These are phyloP conservation scores for Tulasnella sp. DNA, from an alignment of 768 basidiomycete species.

Conservation along the genomic window DNA sequence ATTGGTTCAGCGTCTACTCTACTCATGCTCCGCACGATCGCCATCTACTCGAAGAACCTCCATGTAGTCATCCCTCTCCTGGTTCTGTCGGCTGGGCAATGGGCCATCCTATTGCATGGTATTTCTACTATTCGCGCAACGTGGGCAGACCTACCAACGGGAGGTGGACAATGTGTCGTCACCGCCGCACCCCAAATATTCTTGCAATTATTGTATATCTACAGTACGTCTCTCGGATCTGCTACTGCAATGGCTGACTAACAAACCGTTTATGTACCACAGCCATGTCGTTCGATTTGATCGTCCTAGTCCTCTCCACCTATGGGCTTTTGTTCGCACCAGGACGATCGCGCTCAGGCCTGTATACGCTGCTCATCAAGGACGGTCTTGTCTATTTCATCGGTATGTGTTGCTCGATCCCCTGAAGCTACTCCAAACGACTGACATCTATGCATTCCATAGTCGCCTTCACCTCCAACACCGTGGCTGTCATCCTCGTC, in stretches of 20 bases:
- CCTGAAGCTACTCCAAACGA: neutral
- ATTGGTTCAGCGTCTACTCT: slow-evolving; percentile 19
- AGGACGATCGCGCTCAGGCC: slow-evolving; percentile 36
- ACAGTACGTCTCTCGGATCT: slow-evolving; percentile 23
- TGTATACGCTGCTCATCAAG: slow-evolving; percentile 51
- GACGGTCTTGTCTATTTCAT: slow-evolving; percentile 62
- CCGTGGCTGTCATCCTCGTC: slow-evolving; percentile 1
- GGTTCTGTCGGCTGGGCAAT: slow-evolving; percentile 43
- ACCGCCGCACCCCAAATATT: slow-evolving; percentile 30
- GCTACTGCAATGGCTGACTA: too few species aligned
- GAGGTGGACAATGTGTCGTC: slow-evolving; percentile 15
- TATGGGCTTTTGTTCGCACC: slow-evolving; percentile 44
- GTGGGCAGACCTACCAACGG: slow-evolving; percentile 2
- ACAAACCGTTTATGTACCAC: neutral
- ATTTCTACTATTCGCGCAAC: neutral
- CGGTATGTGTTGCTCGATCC: slow-evolving; percentile 28
- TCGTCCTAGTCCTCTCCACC: slow-evolving; percentile 47
- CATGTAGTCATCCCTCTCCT: slow-evolving; percentile 40
- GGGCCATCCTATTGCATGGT: slow-evolving; percentile 13
- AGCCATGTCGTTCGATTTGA: slow-evolving; percentile 59
- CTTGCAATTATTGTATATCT: slow-evolving; percentile 56
- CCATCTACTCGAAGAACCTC: slow-evolving; percentile 51
- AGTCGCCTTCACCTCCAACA: slow-evolving; percentile 16
- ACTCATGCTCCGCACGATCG: slow-evolving; percentile 33
- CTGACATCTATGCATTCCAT: neutral